Evolutionary conservation across 495 filamentous ascomycete genomes (phyloP).

Genomic region (Clavariopsis aquatica): DNA sequence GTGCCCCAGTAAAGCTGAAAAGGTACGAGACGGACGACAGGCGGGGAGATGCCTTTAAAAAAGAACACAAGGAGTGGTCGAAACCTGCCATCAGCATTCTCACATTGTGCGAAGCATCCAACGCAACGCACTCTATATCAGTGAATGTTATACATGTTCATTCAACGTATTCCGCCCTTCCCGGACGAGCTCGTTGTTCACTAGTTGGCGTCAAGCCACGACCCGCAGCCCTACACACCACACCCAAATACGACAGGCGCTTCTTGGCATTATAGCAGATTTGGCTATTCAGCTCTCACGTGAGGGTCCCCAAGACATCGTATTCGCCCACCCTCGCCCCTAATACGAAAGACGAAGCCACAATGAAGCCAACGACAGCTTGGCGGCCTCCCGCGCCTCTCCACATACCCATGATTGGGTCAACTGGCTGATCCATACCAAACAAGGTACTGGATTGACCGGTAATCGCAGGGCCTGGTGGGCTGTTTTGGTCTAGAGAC

Average conservation of each 20-base stretch:
- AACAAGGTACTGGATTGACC: not conserved
- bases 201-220: not conserved
- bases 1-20: not conserved
- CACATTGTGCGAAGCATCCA: no score
- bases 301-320: not conserved
- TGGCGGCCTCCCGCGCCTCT: not conserved
- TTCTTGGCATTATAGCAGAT: slow-evolving; percentile 11
- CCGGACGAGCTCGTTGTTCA: not conserved
- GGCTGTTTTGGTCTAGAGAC: not conserved
- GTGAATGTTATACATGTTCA: not conserved
- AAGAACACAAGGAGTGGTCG: no score
- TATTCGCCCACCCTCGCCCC: slow-evolving; percentile 6
- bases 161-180: no score
- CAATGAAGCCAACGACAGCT: not conserved
- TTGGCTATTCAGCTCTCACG: not conserved
- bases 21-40: not conserved
- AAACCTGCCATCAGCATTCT: no score
- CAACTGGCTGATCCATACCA: not conserved
- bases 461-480: not conserved
- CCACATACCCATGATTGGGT: not conserved
- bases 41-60: not conserved
- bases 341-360: slow-evolving; percentile 9
- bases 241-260: slow-evolving; percentile 2
- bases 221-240: not conserved
- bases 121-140: no score